These are phyloP conservation scores for Plenodomus tracheiphilus DNA, from an alignment of 2,329 filamentous ascomycete species.

Conservation along the genomic window DNA sequence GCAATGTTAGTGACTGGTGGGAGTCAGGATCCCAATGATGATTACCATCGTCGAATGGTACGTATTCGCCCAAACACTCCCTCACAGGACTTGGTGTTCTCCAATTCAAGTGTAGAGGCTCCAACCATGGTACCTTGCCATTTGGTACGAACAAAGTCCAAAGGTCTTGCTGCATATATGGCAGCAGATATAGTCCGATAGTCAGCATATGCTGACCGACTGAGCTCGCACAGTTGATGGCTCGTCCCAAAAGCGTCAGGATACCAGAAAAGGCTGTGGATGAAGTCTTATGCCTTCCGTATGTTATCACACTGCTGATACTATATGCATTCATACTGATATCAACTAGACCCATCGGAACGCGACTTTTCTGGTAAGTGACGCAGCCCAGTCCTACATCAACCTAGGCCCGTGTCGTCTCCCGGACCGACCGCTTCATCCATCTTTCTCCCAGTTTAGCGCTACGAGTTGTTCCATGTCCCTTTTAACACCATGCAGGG, in stretches of 20 bases:
- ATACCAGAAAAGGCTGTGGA: conserved; percentile 1
- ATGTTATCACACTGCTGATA: not conserved
- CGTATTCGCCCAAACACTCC: not conserved
- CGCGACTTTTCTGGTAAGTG: conserved; percentile 30
- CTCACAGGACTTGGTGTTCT: too few relatives aligned
- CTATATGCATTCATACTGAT: not conserved
- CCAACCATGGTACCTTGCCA: too few relatives aligned
- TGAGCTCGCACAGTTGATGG: not conserved
- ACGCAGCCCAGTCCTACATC: too few relatives aligned
- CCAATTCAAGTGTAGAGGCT: too few relatives aligned
- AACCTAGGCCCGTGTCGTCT: not conserved
- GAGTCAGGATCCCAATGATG: conserved; percentile 8
- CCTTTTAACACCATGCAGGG: conserved; percentile 8
- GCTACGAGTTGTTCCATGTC: not conserved
- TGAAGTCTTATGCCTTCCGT: conserved; percentile 17
- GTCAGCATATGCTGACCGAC: not conserved
- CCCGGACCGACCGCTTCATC: not conserved
- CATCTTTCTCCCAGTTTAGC: not conserved
- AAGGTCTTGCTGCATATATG: too few relatives aligned
- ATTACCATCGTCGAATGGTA: conserved; percentile 2
- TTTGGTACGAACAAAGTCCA: too few relatives aligned
- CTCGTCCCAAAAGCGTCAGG: not conserved
- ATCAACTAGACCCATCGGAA: conserved; percentile 15
- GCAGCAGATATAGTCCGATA: too few relatives aligned
- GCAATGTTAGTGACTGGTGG: conserved; percentile 27